A percentile compares a stretch with the other conserved stretches of the same genome.
Conservation (phyloP, 2,329 filamentous ascomycete genomes). For the Aureobasidium sp. region DNA sequence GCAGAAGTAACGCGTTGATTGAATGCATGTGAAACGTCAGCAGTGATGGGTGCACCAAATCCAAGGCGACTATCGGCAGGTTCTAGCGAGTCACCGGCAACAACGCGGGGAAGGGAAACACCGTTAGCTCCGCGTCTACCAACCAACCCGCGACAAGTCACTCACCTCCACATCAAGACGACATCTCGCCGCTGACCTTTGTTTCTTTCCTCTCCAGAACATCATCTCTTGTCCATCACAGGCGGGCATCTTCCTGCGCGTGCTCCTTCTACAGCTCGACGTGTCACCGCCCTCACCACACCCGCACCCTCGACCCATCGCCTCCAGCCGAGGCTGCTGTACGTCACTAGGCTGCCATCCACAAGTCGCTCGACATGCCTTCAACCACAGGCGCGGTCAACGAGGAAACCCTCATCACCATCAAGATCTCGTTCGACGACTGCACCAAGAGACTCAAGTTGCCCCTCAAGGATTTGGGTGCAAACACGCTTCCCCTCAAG, state of each 20-base stretch:
- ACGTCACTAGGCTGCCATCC: slow-evolving; percentile 9
- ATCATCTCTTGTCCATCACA: not conserved
- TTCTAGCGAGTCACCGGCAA: not conserved
- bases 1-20: not conserved
- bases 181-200: not conserved
- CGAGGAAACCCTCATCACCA: slow-evolving; percentile 66
- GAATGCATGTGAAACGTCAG: slow-evolving; percentile 1
- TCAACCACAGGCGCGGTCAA: slow-evolving; percentile 38
- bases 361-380: slow-evolving; percentile 25
- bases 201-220: not conserved
- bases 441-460: slow-evolving; percentile 78
- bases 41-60: not conserved
- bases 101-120: not conserved
- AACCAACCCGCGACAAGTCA: not conserved
- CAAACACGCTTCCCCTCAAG: slow-evolving; percentile 67
- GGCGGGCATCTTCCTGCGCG: not conserved
- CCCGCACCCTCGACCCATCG: not conserved
- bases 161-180: slow-evolving; percentile 2
- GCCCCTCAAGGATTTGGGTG: slow-evolving; percentile 72
- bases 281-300: not conserved
- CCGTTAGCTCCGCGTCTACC: not conserved
- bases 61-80: not conserved
- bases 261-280: not conserved
- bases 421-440: slow-evolving; percentile 77
- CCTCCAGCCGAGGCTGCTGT: slow-evolving; percentile 5